phyloP scores from a whole-genome alignment of 805 yeast genomes.

The Lipomyces starkeyi region DNA sequence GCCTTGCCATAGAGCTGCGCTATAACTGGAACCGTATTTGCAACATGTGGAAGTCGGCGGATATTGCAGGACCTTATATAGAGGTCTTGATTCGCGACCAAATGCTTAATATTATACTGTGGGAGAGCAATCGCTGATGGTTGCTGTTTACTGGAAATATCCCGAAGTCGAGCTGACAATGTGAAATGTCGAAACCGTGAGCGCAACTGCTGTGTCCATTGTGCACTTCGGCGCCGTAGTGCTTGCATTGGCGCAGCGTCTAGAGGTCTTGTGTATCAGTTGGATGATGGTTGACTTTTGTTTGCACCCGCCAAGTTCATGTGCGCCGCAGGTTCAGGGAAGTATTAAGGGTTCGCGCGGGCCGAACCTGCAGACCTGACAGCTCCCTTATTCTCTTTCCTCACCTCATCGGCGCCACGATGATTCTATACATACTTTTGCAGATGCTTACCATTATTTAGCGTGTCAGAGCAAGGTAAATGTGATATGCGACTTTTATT shows the following conservation, averaged over 20 bases:
- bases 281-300: no score
- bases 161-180: neutral
- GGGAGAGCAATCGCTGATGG: slow-evolving; percentile 18
- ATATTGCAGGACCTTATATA: slow-evolving; percentile 25
- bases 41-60: slow-evolving; percentile 28
- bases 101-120: slow-evolving; percentile 23
- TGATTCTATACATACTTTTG: neutral
- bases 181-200: neutral
- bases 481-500: neutral
- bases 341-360: no score
- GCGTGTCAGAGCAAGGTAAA: neutral
- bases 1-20: slow-evolving; percentile 17
- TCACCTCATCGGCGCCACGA: no score
- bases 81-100: slow-evolving; percentile 20
- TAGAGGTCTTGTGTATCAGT: neutral
- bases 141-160: neutral
- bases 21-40: slow-evolving; percentile 25
- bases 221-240: neutral
- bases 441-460: neutral
- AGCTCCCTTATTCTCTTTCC: no score
- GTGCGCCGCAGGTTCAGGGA: neutral
- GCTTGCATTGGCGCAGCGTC: neutral
- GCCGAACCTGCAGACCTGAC: no score
- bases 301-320: no score
- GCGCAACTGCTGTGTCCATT: neutral